Base-by-base conservation (phyloP, 495 filamentous ascomycete species). In the Platismatia glauca region DNA sequence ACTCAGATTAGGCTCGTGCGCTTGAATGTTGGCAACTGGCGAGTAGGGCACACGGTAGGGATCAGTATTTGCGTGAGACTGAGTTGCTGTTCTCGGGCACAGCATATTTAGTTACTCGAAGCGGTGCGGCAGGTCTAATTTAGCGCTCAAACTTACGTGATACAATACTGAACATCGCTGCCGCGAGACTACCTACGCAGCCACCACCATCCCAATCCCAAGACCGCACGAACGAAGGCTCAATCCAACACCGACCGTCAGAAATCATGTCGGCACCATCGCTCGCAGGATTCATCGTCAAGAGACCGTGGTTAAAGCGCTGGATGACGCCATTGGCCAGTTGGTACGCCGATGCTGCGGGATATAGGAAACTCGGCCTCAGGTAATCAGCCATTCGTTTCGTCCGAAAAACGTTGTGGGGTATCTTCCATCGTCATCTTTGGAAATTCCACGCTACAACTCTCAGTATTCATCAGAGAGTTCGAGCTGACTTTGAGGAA, bases 341-440 rank as follows among this genome's bases (percentile, higher is more conserved):
- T 60, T 94, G 88, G 89, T 97, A 97, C 79, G 71, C 71, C 71
- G 85, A 92, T 71, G 84, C 88, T 58, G 84, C 91, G 66, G 94
- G 94, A 70, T 96, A 98, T 82, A 86, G 94, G 74, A 83, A 91
- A 80, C 81, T 97, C 68, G 94, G 94, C 69, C 81, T 98, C 74
- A 87, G 79, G 94, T 97, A 80, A 83, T 57, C n/a, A 31, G 33
- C 16, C 29, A n/a, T 15, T 35, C 31, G 7, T 27, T 20, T 53
- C 24, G 18, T 29, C n/a, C 22, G 22, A 22, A 7, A 24, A 53
- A 24, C 43, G 16, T 35, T 41, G 22, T 20, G 9, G 34, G 22
- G 22, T 18, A 16, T 55, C 12, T 35, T 6, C 35, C 6, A 41
- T 20, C 20, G 37, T 33, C 48, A 43, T 29, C 3, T 39, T 55